Evolutionary conservation across 768 basidiomycete species (phyloP).

Genomic region (Kwoniella newhampshirensis): DNA sequence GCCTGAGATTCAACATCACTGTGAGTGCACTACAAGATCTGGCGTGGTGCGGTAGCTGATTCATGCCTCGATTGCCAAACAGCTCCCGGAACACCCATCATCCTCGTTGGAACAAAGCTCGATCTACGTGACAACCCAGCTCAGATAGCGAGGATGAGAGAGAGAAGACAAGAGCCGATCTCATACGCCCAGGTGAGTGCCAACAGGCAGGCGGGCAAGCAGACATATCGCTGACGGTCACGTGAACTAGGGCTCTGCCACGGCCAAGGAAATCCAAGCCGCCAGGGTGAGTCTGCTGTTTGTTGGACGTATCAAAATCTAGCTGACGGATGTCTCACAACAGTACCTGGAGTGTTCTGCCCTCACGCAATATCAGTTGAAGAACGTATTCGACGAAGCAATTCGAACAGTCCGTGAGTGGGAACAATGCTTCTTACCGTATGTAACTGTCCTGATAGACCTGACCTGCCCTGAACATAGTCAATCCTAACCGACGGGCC

Average conservation of each 20-base stretch:
- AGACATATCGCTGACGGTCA: too few relatives aligned
- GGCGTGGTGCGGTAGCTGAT: not conserved
- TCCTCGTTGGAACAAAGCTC: constrained; percentile 90
- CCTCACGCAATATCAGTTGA: constrained; percentile 53
- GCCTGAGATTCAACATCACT: constrained; percentile 87
- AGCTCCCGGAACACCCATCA: constrained; percentile 87
- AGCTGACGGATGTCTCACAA: constrained; percentile 7
- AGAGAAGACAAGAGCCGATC: constrained; percentile 50
- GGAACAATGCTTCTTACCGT: not conserved
- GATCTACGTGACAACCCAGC: constrained; percentile 84
- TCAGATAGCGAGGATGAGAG: constrained; percentile 59
- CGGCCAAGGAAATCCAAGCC: constrained; percentile 47
- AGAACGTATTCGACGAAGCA: constrained; percentile 55
- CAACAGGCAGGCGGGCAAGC: too few relatives aligned
- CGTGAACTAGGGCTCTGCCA: constrained; percentile 43
- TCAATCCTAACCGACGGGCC: constrained; percentile 44
- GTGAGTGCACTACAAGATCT: constrained; percentile 19
- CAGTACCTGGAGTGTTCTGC: constrained; percentile 52
- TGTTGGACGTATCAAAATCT: not conserved
- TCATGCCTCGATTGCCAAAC: not conserved
- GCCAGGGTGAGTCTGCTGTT: constrained; percentile 36
- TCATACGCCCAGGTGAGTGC: constrained; percentile 40
- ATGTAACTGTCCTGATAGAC: not conserved
- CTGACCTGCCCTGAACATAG: constrained; percentile 19
- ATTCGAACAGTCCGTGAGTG: constrained; percentile 51